Evolutionary conservation across 2,329 filamentous ascomycete species (phyloP).

Genomic region (Orbilia quercus): DNA sequence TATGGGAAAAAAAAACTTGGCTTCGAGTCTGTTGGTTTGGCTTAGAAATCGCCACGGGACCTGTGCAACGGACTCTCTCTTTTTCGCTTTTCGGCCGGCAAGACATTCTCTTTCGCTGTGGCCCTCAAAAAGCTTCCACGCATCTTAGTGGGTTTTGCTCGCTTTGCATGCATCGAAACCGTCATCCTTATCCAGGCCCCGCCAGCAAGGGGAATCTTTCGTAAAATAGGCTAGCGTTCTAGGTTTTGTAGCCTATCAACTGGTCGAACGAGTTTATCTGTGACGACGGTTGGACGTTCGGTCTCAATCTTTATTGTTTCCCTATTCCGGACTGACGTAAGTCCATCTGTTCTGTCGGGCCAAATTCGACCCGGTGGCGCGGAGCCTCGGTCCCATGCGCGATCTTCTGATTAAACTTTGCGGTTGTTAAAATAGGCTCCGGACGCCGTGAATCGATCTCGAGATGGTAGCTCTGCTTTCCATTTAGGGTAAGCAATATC

Average conservation of each 20-base stretch:
- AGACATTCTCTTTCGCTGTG: conserved; percentile 9
- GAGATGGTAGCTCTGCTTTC: conserved; percentile 4
- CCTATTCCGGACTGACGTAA: conserved; percentile 7
- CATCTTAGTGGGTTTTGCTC: background rate
- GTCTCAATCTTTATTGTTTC: background rate
- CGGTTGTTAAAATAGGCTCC: conserved; percentile 21
- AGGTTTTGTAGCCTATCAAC: conserved; percentile 3
- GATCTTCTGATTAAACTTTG: background rate
- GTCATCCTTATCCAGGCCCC: conserved; percentile 18
- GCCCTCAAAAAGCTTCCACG: background rate
- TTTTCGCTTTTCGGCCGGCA: conserved; percentile 48
- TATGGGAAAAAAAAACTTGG: background rate
- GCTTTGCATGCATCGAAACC: background rate
- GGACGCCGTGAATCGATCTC: conserved; percentile 5
- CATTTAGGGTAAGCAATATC: background rate
- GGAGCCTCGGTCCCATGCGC: conserved; percentile 12
- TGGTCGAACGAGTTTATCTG: background rate
- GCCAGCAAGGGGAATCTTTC: background rate
- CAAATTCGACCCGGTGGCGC: conserved; percentile 31
- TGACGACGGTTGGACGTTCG: conserved; percentile 8
- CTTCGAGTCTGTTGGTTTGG: background rate
- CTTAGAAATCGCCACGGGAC: conserved; percentile 50
- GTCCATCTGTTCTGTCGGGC: conserved; percentile 12
- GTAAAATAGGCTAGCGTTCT: conserved; percentile 5
- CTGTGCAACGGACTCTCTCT: background rate